Evolutionary conservation across 768 basidiomycete species (phyloP).

Genomic region (Leccinum longicurvipes): DNA sequence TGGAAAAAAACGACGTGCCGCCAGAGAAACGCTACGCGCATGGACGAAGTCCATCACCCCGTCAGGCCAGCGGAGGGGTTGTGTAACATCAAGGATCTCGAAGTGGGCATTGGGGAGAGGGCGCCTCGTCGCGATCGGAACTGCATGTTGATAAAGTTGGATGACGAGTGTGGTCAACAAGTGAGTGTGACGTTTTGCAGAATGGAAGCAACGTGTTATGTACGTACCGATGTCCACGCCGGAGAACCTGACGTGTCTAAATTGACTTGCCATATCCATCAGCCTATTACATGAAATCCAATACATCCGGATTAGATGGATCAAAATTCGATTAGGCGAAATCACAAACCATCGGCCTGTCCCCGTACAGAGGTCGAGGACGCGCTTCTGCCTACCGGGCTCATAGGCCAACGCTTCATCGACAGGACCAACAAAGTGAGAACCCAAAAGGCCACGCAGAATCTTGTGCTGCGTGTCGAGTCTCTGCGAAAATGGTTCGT

Average conservation of each 20-base stretch:
- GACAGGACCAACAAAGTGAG: constrained; percentile 61
- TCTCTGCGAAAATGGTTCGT: constrained; percentile 39
- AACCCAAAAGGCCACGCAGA: constrained; percentile 49
- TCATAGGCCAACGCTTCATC: constrained; percentile 43
- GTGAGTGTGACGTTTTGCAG: constrained; percentile 12
- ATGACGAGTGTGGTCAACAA: constrained; percentile 1
- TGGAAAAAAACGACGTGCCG: constrained; percentile 43
- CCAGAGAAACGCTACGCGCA: constrained; percentile 56
- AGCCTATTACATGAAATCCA: constrained; percentile 46
- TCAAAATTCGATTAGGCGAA: constrained; percentile 14
- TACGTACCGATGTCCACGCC: constrained; percentile 75
- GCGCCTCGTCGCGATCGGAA: constrained; percentile 67
- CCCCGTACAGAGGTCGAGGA: constrained; percentile 75
- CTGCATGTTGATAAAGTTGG: constrained; percentile 34
- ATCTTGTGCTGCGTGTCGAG: constrained; percentile 48
- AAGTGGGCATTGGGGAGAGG: constrained; percentile 61
- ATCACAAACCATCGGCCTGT: constrained; percentile 64
- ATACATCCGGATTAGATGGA: constrained; percentile 13
- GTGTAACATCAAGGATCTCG: constrained; percentile 62
- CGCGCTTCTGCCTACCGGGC: constrained; percentile 44
- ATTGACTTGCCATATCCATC: constrained; percentile 67
- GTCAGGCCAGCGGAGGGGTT: constrained; percentile 46
- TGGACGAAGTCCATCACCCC: constrained; percentile 67
- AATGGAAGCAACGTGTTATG: constrained; percentile 8
- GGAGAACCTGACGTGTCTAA: constrained; percentile 60